A percentile compares a stretch with the other conserved stretches of the same genome.
phyloP scores from a whole-genome alignment of 495 filamentous ascomycete genomes.

The Penicillium arizonense region DNA sequence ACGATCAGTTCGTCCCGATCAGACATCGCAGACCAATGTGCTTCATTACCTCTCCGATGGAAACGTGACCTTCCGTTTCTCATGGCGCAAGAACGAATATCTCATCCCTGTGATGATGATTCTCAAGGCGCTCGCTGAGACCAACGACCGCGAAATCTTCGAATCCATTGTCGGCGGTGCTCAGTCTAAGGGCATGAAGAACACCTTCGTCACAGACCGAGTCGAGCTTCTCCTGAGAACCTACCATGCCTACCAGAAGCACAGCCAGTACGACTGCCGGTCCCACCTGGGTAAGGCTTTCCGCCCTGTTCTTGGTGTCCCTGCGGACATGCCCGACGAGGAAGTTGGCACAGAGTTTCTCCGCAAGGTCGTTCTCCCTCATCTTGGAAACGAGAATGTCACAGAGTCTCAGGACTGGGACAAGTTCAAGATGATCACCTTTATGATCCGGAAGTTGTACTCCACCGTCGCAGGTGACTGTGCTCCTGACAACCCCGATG shows the following conservation, averaged over 20 bases:
- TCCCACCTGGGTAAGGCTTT: slow-evolving; percentile 88
- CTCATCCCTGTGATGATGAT: slow-evolving; percentile 95
- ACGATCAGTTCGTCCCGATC: slow-evolving; percentile 87
- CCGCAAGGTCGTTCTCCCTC: slow-evolving; percentile 82
- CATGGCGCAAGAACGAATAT: slow-evolving; percentile 96
- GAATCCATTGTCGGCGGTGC: slow-evolving; percentile 77
- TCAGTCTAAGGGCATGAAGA: slow-evolving; percentile 70
- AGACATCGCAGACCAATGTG: slow-evolving; percentile 96
- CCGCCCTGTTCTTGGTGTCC: slow-evolving; percentile 75
- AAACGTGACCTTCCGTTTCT: slow-evolving; percentile 94
- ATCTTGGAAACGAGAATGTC: slow-evolving; percentile 80
- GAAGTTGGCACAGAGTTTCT: slow-evolving; percentile 89
- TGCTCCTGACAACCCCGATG: slow-evolving; percentile 90
- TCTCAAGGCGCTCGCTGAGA: slow-evolving; percentile 90
- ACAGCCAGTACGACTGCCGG: slow-evolving; percentile 73
- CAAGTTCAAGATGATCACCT: slow-evolving; percentile 91
- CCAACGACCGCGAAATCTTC: slow-evolving; percentile 94
- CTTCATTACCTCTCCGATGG: slow-evolving; percentile 94
- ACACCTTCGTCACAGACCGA: slow-evolving; percentile 92
- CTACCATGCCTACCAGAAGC: slow-evolving; percentile 84
- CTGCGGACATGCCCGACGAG: slow-evolving; percentile 77
- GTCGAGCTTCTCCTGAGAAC: slow-evolving; percentile 89
- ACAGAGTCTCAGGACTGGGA: slow-evolving; percentile 78
- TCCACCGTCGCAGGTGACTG: slow-evolving; percentile 90
- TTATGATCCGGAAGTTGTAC: slow-evolving; percentile 96